These are phyloP conservation scores for Phylloporus arenicola DNA, from an alignment of 768 basidiomycete species.

Conservation along the genomic window DNA sequence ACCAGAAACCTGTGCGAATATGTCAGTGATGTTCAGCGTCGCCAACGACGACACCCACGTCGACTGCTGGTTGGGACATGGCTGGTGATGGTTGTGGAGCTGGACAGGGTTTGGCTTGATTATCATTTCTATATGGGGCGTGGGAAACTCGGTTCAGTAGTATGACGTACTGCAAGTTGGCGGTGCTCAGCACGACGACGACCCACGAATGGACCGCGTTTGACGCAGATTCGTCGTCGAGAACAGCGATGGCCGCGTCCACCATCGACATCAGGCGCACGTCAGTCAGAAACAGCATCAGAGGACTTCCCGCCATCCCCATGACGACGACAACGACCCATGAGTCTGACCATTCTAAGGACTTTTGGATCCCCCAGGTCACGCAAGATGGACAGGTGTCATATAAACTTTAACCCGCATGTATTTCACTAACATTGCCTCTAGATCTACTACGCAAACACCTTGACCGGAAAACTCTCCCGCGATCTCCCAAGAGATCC, in stretches of 20 bases:
- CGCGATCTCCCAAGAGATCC: conserved; percentile 73
- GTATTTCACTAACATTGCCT: background rate
- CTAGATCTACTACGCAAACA: conserved; percentile 93
- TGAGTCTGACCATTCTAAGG: conserved; percentile 36
- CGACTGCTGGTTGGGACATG: conserved; percentile 24
- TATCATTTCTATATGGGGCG: background rate
- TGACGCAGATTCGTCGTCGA: conserved; percentile 1
- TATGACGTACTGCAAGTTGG: conserved; percentile 11
- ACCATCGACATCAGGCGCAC: conserved; percentile 4
- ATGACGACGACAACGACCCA: conserved; percentile 1
- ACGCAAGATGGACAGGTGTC: conserved; percentile 75
- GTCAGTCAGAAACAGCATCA: conserved; percentile 17
- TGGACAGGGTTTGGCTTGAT: background rate
- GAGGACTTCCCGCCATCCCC: conserved; percentile 29
- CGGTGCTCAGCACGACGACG: conserved; percentile 7
- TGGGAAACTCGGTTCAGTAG: conserved; percentile 4
- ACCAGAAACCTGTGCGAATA: conserved; percentile 53
- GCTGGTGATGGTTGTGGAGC: background rate
- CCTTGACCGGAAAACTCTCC: conserved; percentile 71
- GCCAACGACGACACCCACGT: conserved; percentile 31
- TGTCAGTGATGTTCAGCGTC: background rate
- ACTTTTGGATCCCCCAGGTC: conserved; percentile 90
- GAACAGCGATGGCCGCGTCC: conserved; percentile 18
- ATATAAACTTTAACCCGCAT: conserved; percentile 5
- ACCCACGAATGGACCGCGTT: conserved; percentile 4